Evolutionary conservation across 495 filamentous ascomycete species (phyloP).

Genomic region (Parmelia sp.): DNA sequence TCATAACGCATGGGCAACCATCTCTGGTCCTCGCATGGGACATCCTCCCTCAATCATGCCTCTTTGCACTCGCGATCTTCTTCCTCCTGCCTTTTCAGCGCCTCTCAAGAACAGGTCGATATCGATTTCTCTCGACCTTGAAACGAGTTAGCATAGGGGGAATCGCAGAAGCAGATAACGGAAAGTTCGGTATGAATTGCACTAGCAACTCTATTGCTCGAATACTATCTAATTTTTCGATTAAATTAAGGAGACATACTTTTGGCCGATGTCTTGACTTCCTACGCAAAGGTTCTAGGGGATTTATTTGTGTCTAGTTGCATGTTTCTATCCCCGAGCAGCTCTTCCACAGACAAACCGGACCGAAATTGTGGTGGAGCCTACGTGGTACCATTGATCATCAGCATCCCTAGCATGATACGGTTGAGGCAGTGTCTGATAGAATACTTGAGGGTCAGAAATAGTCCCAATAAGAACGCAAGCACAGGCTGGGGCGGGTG

Average conservation of each 20-base stretch:
- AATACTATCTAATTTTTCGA: neutral
- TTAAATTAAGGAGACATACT: slow-evolving; percentile 57
- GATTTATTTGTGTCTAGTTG: slow-evolving; percentile 84
- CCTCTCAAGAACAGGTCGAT: slow-evolving; percentile 65
- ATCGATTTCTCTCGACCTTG: slow-evolving; percentile 63
- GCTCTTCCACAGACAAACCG: slow-evolving; percentile 70
- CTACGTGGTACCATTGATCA: slow-evolving; percentile 69
- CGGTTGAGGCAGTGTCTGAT: slow-evolving; percentile 88
- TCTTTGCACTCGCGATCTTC: slow-evolving; percentile 59
- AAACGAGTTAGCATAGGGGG: slow-evolving; percentile 70
- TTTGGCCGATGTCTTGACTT: slow-evolving; percentile 90
- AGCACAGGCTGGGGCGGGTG: slow-evolving; percentile 53
- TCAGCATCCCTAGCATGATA: slow-evolving; percentile 74
- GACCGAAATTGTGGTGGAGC: slow-evolving; percentile 72
- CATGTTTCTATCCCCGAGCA: slow-evolving; percentile 70
- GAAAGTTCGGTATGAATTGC: slow-evolving; percentile 62
- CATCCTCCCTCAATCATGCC: slow-evolving; percentile 73
- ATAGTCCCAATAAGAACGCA: slow-evolving; percentile 29
- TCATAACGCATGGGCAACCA: slow-evolving; percentile 60
- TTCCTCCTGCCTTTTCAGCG: slow-evolving; percentile 68
- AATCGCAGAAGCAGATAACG: slow-evolving; percentile 70
- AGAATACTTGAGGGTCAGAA: slow-evolving; percentile 70
- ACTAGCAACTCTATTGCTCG: neutral
- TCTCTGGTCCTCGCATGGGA: slow-evolving; percentile 65
- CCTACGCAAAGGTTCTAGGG: slow-evolving; percentile 83